phyloP scores from a whole-genome alignment of 768 basidiomycete genomes.

The Mycena pura region DNA sequence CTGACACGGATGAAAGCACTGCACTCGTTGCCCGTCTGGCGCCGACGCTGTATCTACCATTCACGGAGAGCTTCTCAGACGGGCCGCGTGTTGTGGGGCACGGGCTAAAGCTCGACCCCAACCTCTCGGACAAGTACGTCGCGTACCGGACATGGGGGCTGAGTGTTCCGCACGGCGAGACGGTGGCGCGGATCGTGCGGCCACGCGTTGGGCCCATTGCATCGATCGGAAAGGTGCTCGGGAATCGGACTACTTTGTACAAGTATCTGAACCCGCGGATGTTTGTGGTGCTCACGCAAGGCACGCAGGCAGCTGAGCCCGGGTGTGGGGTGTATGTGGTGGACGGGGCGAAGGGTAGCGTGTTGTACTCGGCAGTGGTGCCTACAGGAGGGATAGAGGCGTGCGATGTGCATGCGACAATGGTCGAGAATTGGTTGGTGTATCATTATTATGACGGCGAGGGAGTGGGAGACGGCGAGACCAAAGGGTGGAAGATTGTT shows the following conservation, averaged over 20 bases:
- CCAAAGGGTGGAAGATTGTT: constrained; percentile 77
- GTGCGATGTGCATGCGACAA: constrained; percentile 71
- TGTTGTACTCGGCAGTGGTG: constrained; percentile 71
- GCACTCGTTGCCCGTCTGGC: constrained; percentile 52
- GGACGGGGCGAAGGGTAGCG: constrained; percentile 80
- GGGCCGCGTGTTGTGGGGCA: constrained; percentile 64
- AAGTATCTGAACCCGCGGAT: constrained; percentile 92
- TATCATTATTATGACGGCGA: constrained; percentile 83
- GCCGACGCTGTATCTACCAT: constrained; percentile 60
- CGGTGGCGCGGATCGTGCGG: constrained; percentile 58
- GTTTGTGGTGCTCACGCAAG: constrained; percentile 65
- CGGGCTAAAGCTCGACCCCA: constrained; percentile 50
- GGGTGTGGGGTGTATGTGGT: constrained; percentile 76
- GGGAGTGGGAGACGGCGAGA: constrained; percentile 47
- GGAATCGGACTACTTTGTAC: constrained; percentile 88
- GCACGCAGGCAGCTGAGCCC: constrained; percentile 29
- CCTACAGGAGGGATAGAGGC: constrained; percentile 43
- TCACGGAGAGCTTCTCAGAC: constrained; percentile 52
- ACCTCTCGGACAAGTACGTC: constrained; percentile 51
- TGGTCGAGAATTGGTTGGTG: constrained; percentile 93
- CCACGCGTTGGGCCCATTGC: constrained; percentile 65
- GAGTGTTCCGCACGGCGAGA: constrained; percentile 61
- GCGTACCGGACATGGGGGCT: constrained; percentile 73
- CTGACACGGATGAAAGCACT: constrained; percentile 56
- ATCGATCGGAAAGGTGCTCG: constrained; percentile 82